Base-by-base conservation (phyloP, 306 rosid species). In the Rosa lucieae region DNA sequence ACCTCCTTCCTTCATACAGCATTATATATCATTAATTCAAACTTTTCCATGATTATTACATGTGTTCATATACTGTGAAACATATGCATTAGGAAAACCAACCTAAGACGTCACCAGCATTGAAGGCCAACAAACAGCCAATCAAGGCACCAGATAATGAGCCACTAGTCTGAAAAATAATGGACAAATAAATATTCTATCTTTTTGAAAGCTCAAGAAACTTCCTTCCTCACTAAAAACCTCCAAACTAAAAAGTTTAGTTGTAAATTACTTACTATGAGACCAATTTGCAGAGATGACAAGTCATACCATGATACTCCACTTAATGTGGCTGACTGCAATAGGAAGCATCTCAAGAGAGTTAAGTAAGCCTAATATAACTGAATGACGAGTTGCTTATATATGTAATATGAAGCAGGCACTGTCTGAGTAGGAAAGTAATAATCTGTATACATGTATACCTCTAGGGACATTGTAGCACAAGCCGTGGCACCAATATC, bases 81-180 rank as follows among this genome's bases (percentile, higher is more conserved):
- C 10, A 56, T 20, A 46, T 71, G 74, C 18, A 26, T 53, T 69
- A 81, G 51, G 35, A 71, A 32, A 74, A 87, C 84, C 78, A 76
- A 92, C 98, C 98, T 77, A 94, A 68, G 84, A 91, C 88, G 79
- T 92, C 97, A 74, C 97, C 95, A 91, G 90, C 43, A 67, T 85
- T 91, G 80, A 92, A 94, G 76, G 97, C 99, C 88, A 94, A 72
- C 48, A 85, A 48, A 72, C 97, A 94, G 82, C 99, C 99, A 74
- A 92, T 86, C 82, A 94, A 85, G 61, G 99, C 99, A 77, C 99
- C 99, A 77, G 91, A 92, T 78, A 94, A 82, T 47, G 99, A 94
- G 80, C 99, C 97, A 82, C 99, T 94, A 79, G 97, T 89, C 99
- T 94, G 92, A 84, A 88, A 87, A 86, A 15, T 52, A 5, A 17